Percentiles rank a stretch among this genome's conserved stretches.
These are phyloP conservation scores for Sclerotinia trifoliorum DNA, from an alignment of 2,329 filamentous ascomycete genomes.

Conservation along the genomic window DNA sequence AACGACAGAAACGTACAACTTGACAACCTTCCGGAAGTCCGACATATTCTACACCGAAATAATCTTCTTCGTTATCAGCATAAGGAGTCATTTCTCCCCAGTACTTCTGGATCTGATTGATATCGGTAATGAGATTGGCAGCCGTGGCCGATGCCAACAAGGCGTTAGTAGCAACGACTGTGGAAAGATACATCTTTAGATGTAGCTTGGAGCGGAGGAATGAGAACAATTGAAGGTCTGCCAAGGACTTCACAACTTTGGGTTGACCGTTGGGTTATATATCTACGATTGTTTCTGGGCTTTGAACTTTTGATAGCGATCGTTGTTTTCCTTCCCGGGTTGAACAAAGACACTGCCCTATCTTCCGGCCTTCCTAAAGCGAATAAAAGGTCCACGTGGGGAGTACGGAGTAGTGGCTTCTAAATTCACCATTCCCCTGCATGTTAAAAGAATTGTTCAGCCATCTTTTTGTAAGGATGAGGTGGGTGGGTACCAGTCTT, in stretches of 20 bases:
- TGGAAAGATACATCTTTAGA: constrained; percentile 13
- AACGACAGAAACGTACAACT: constrained; percentile 39
- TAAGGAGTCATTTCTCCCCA: constrained; percentile 52
- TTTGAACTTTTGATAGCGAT: not conserved
- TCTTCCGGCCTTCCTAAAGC: not conserved
- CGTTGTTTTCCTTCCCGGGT: not conserved
- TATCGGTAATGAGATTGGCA: constrained; percentile 36
- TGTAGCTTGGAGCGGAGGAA: not conserved
- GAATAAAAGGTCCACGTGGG: constrained; percentile 1
- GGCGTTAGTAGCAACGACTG: constrained; percentile 6
- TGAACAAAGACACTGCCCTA: not conserved
- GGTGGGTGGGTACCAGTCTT: not conserved
- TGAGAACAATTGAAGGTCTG: not conserved
- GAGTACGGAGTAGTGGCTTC: not conserved
- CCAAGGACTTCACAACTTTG: not conserved
- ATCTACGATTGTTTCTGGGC: not conserved
- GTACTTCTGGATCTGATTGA: constrained; percentile 37
- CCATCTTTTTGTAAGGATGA: constrained; percentile 7
- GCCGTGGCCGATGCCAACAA: constrained; percentile 10
- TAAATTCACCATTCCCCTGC: not conserved
- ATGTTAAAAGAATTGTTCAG: not conserved
- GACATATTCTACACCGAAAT: constrained; percentile 49
- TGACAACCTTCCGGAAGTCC: constrained; percentile 55
- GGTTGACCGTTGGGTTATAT: constrained; percentile 2
- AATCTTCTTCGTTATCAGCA: constrained; percentile 45